Base-by-base conservation (phyloP, 2,329 filamentous ascomycete species). In the Fusarium sp. region DNA sequence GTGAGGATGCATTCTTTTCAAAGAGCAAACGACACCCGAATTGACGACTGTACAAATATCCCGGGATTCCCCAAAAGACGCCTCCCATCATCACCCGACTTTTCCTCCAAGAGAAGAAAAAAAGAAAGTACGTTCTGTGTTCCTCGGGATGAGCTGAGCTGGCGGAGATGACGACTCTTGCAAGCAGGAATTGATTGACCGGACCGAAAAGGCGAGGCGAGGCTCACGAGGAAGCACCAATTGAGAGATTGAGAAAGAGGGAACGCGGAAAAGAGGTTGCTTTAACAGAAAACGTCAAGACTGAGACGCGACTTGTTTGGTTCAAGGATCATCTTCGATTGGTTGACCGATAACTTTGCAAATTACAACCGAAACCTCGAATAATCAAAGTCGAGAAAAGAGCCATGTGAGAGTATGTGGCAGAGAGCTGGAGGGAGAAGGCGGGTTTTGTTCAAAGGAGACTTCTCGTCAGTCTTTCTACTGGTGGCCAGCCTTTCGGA, bases 401-500 rank as follows among this genome's bases (percentile, higher is more conserved):
- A 82, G 81, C 78, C 82, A 83, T 81, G 81, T 74, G 78, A 79
- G 79, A 81, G 80, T 82, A 83, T 83, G 82, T 83, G 81, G 83
- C 80, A 83, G 77, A 79, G 80, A 84, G 80, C 76, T 81, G 76
- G 80, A 80, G 78, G 75, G 80, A 80, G 76, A 81, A 80, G 74
- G 76, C 74, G 80, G 73, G 70, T 78, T 54, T 80, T 78, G 78
- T 77, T 75, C 74, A 81, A 74, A 74, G 66, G 68, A 77, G 74
- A 76, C 80, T 80, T 79, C 80, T 82, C 78, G 73, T 70, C 69
- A 73, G 75, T 75, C 79, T 69, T 80, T 88, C 86, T 91, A 91
- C 85, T 90, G 87, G 81, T 90, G 88, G 81, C 89, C 89, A 81
- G 89, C 87, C 90, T 95, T 95, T 86, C 92, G 91, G 85, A 97